Percentiles rank a stretch among this genome's conserved stretches.
phyloP scores from a whole-genome alignment of 2,329 filamentous ascomycete species.

The Alternaria arbusti region DNA sequence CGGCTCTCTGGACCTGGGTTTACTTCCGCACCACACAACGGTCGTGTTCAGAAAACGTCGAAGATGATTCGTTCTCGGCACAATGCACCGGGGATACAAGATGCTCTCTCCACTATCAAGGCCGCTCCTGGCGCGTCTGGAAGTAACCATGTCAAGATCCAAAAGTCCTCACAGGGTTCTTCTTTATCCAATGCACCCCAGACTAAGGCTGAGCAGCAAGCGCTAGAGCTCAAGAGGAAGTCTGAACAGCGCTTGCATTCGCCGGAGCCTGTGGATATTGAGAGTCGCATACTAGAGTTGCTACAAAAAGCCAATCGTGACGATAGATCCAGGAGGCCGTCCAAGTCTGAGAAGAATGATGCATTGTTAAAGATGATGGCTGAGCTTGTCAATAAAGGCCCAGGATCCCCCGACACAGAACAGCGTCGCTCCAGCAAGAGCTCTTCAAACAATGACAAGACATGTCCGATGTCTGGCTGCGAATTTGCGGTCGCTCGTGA shows the following conservation, averaged over 20 bases:
- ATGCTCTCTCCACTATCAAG: not conserved
- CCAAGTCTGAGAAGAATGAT: constrained; percentile 18
- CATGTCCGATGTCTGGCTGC: constrained; percentile 29
- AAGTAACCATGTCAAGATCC: not conserved
- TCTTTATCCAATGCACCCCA: constrained; percentile 23
- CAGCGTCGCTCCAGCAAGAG: constrained; percentile 21
- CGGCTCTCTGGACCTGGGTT: not conserved
- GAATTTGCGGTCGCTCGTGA: constrained; percentile 31
- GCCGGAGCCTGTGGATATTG: constrained; percentile 27
- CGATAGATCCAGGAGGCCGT: not conserved
- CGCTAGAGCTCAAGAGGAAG: constrained; percentile 30
- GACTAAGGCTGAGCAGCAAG: constrained; percentile 42
- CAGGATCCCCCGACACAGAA: constrained; percentile 10
- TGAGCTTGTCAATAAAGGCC: constrained; percentile 32
- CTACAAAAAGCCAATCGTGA: constrained; percentile 11
- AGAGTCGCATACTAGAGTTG: constrained; percentile 29
- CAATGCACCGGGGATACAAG: not conserved
- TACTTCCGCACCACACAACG: not conserved
- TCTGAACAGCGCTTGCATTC: constrained; percentile 25
- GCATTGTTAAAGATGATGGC: constrained; percentile 32
- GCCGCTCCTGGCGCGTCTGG: not conserved
- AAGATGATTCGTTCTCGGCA: not conserved
- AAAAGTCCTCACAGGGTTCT: not conserved
- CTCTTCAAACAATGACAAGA: constrained; percentile 12
- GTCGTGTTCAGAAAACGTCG: constrained; percentile 10